phyloP scores from a whole-genome alignment of 305 asterid genomes.

The Plantago coronopus region DNA sequence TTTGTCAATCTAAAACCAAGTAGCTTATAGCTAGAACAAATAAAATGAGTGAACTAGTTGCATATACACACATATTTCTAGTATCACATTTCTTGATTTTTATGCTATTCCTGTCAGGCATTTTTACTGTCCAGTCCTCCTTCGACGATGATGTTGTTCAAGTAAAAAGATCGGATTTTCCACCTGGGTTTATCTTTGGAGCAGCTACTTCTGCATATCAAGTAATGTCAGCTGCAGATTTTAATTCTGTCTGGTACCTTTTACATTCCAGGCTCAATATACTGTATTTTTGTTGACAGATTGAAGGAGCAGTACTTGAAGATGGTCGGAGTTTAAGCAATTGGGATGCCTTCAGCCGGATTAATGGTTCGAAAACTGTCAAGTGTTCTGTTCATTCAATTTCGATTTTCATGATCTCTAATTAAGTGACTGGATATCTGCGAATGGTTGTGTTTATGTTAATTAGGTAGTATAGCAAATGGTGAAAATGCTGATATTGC shows the following conservation, averaged over 20 bases:
- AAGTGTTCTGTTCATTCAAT: background rate
- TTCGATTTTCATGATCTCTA: background rate
- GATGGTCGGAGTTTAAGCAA: constrained; percentile 63
- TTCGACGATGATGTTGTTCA: constrained; percentile 14
- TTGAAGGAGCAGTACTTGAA: constrained; percentile 76
- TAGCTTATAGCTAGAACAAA: too few species aligned
- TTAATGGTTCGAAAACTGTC: constrained; percentile 29
- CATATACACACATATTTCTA: too few species aligned
- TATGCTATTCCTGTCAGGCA: constrained; percentile 4
- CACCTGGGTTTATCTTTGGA: constrained; percentile 68
- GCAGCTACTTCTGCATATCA: constrained; percentile 79
- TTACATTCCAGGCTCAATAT: background rate
- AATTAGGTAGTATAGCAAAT: constrained; percentile 45
- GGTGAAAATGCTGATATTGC: constrained; percentile 62
- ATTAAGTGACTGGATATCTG: too few species aligned
- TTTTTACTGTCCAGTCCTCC: constrained; percentile 23
- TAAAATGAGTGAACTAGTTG: too few species aligned
- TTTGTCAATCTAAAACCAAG: too few species aligned
- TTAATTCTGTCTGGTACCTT: background rate
- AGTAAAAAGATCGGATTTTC: constrained; percentile 51
- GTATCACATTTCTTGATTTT: constrained; percentile 4
- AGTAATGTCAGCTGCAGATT: constrained; percentile 24
- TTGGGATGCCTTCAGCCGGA: constrained; percentile 59
- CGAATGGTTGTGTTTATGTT: background rate
- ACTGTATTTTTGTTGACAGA: constrained; percentile 26